Evolutionary conservation across 148 eudicot genomes (phyloP).

Genomic region (Mesembryanthemum crystallinum): DNA sequence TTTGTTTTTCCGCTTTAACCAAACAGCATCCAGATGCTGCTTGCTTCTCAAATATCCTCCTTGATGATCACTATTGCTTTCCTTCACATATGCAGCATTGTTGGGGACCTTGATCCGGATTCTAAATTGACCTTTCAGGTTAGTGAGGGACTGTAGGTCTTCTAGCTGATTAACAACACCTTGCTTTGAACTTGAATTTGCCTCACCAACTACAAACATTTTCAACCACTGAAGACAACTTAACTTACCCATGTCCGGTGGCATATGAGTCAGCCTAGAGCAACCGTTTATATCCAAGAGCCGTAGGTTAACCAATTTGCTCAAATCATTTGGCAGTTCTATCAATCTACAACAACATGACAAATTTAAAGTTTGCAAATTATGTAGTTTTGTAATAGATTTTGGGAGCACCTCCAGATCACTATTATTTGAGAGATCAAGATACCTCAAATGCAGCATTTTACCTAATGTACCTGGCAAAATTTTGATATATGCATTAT

Average conservation of each 20-base stretch:
- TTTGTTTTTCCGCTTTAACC: too few relatives aligned
- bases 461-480: neutral
- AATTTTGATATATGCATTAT: neutral
- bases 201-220: neutral
- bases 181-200: neutral
- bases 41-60: neutral
- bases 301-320: neutral
- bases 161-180: neutral
- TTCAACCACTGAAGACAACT: neutral
- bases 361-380: constrained; percentile 2
- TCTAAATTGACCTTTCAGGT: neutral
- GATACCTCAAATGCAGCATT: constrained; percentile 12
- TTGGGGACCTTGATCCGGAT: neutral
- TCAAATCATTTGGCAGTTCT: neutral
- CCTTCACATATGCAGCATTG: neutral
- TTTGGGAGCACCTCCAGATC: neutral
- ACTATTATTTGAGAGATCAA: neutral
- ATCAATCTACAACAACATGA: neutral
- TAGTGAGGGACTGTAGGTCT: constrained; percentile 2
- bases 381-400: neutral
- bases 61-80: neutral
- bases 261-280: neutral
- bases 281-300: neutral
- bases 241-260: constrained; percentile 8
- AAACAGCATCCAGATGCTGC: neutral